Conservation (phyloP, 1,139 yeast species). For the Debaryomyces sp. region DNA sequence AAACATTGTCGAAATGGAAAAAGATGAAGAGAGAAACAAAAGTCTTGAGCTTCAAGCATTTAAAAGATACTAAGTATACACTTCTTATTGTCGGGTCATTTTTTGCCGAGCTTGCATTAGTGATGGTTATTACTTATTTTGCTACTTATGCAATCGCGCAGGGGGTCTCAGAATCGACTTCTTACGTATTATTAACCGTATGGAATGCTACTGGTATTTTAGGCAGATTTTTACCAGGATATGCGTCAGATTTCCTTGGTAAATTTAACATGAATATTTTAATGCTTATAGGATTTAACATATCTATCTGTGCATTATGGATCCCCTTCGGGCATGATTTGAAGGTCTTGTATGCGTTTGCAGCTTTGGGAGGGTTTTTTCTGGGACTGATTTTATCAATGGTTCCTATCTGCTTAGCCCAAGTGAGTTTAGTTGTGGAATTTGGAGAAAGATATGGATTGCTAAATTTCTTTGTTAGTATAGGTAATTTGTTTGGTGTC, state of each 20-base stretch:
- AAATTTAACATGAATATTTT: constrained; percentile 41
- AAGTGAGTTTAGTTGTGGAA: constrained; percentile 38
- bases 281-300: constrained; percentile 33
- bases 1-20: constrained; percentile 5
- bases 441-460: constrained; percentile 47
- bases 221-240: constrained; percentile 44
- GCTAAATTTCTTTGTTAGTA: constrained; percentile 39
- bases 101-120: constrained; percentile 58
- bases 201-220: constrained; percentile 43
- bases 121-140: constrained; percentile 49
- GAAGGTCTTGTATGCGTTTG: constrained; percentile 37
- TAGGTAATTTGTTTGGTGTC: constrained; percentile 44
- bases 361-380: constrained; percentile 35
- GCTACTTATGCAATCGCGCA: constrained; percentile 47
- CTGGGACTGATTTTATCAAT: constrained; percentile 35
- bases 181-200: constrained; percentile 39
- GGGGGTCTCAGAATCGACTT: constrained; percentile 38
- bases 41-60: constrained; percentile 10
- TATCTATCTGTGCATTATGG: constrained; percentile 40
- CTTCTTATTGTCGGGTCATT: constrained; percentile 40
- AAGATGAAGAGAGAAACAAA: constrained; percentile 8
- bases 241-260: constrained; percentile 39
- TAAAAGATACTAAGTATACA: constrained; percentile 22
- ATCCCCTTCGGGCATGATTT: constrained; percentile 40
- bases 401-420: constrained; percentile 44